Evolutionary conservation across 2,329 filamentous ascomycete species (phyloP), one percentile per base, ranked within the genome.

Genomic region (Gnomoniopsis sp.): DNA sequence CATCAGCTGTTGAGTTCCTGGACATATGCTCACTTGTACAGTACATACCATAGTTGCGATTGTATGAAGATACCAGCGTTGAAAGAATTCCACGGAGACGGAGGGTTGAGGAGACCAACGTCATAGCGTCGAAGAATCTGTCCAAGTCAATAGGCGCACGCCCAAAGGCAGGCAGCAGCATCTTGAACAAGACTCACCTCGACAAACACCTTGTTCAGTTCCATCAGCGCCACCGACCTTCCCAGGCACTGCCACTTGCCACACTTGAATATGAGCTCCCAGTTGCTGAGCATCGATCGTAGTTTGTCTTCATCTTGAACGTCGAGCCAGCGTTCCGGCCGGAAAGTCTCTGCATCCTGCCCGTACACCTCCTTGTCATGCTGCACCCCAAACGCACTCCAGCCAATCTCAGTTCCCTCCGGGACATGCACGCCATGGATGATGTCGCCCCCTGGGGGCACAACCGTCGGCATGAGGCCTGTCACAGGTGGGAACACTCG

Each of bases 291-390:
- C 70, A 77, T 79, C 3, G 47, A 49, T 17, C 68, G 67, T 17
- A 69, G 65, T 53, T 70, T 65, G 44, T 71, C 69, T 1, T 68
- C 67, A 1, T 66, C 64, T 12, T 70, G 68, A 11, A 67, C 71
- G 57, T 77, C 70, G 12, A 83, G 63, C 78, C 79, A 83, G 47
- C 81, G 72, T 53, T 79, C 79, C 1, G 81, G 81, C 22, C 74
- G 69, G 64, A 77, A 83, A 0, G 73, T 57, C 36, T 73, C 67
- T 2, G 74, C 73, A 59, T 79, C 76, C 1, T 66, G 58, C 10
- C 77, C 76, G 54, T 72, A 74, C 23, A 74, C 64, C 17, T 62
- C 61, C 57, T 74, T 71, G 49, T 72, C 68, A 34, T 71, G 70
- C 56, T 77, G 73, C 19, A 79, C 65, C 3, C 71, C 73, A 61